Percentiles rank a stretch among this genome's conserved stretches.
Conservation (phyloP, 1,139 yeast genomes). For the Zygotorulaspora mrakii region DNA sequence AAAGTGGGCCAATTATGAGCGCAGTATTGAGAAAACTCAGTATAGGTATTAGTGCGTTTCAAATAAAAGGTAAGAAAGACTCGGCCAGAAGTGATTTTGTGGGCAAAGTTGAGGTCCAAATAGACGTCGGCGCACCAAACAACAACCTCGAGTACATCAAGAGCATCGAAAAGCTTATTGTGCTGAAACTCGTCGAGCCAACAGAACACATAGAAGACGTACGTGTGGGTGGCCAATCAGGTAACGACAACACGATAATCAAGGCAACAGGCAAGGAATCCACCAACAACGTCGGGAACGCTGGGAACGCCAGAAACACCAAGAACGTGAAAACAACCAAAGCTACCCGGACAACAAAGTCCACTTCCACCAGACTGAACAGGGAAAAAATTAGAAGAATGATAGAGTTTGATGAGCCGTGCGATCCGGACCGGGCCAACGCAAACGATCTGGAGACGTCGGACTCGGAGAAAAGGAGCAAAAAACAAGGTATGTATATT, state of each 20-base stretch:
- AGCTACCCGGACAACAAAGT: too few species aligned
- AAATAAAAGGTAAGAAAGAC: not conserved
- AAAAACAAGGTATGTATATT: slow-evolving; percentile 8
- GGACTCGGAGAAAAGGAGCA: slow-evolving; percentile 2
- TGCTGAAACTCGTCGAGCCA: slow-evolving; percentile 8
- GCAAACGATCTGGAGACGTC: not conserved
- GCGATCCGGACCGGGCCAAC: slow-evolving; percentile 3
- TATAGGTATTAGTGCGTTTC: slow-evolving; percentile 1
- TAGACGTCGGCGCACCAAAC: slow-evolving; percentile 12
- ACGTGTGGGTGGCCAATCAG: too few species aligned
- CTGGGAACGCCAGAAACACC: too few species aligned
- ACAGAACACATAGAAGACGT: slow-evolving; percentile 11
- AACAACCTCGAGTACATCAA: slow-evolving; percentile 9
- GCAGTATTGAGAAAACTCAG: slow-evolving; percentile 3
- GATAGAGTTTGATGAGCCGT: slow-evolving; percentile 10
- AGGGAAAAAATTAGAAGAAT: slow-evolving; percentile 8
- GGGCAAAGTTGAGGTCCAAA: slow-evolving; percentile 2
- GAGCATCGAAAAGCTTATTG: slow-evolving; percentile 10
- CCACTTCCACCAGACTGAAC: slow-evolving; percentile 9
- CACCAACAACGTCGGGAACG: too few species aligned
- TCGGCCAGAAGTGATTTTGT: slow-evolving; percentile 1
- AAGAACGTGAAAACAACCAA: too few species aligned
- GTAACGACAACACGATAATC: too few species aligned
- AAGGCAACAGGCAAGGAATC: not conserved
- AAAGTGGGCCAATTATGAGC: not conserved